Evolutionary conservation across 805 yeast species (phyloP), one percentile per base, ranked within the genome.

Genomic region (Ogataea dorogensis): DNA sequence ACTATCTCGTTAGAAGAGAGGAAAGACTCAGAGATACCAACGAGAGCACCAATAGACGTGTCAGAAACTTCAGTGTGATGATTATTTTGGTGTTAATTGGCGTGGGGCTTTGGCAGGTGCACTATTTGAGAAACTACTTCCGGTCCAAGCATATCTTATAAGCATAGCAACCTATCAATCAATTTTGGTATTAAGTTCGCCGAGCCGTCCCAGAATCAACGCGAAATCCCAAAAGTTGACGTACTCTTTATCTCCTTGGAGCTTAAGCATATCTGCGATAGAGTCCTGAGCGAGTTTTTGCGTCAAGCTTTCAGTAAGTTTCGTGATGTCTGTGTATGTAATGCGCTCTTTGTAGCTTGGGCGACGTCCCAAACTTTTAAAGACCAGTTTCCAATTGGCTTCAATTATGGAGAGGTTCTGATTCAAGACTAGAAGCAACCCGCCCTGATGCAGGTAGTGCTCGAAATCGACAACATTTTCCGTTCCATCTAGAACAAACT

Each of bases 1-100:
- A 79, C 44, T 93, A 91, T 65, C 75, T 93, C 67, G 82, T 82
- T 56, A 66, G 65, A 42, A 85, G 98, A 67, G 98, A 93, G 66
- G 91, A 81, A 63, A 77, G 86, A 64, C 73, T 93, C 65, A 84
- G 98, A 70, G 94, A 93, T 62, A 93, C 98, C 33, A 93, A 93
- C 65, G 98, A 93, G 70, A 81, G 94, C 27, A 93, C 98, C 33
- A 93, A 93, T 67, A 73, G 82, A 50, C 81, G 98, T 60, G 96
- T 91, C 41, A 81, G 87, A 67, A 79, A 81, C 67, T 93, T 93
- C 61, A 86, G 95, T 11, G 52, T 85, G 20, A 54, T 79, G 29
- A 77, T 87, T 43, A 71, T 88, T 40, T 19, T 81, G 24, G 71
- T 87, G 23, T 74, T 93, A 59, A 58, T 87, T 34, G 77, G 78